Conservation (phyloP, 2,329 filamentous ascomycete species). For the Hortaea werneckii region DNA sequence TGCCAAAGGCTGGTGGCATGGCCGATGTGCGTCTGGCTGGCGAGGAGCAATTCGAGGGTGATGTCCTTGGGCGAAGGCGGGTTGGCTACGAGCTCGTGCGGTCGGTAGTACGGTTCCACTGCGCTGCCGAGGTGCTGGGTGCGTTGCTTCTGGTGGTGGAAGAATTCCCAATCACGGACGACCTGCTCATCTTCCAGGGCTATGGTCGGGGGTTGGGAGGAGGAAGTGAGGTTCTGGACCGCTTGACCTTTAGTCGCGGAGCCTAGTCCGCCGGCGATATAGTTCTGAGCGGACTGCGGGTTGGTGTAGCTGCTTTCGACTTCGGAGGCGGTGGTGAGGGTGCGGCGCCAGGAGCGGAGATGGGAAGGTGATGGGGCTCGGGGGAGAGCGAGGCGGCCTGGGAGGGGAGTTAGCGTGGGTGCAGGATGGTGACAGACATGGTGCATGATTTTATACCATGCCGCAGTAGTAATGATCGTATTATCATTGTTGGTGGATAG, state of each 20-base stretch:
- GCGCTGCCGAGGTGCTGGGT: slow-evolving; percentile 29
- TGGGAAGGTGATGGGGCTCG: slow-evolving; percentile 22
- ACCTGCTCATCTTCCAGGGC: slow-evolving; percentile 14
- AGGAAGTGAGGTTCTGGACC: background rate
- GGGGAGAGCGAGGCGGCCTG: slow-evolving; percentile 32
- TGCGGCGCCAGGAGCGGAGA: slow-evolving; percentile 24
- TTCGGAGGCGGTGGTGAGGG: slow-evolving; percentile 19
- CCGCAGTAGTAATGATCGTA: slow-evolving; percentile 32
- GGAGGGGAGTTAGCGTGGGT: background rate
- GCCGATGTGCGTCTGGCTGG: slow-evolving; percentile 78
- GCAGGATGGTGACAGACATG: background rate
- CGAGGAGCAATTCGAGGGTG: slow-evolving; percentile 82
- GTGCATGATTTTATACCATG: slow-evolving; percentile 21
- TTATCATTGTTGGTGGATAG: slow-evolving; percentile 27
- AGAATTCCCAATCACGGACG: slow-evolving; percentile 33
- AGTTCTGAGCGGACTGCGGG: slow-evolving; percentile 2
- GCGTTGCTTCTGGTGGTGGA: slow-evolving; percentile 31
- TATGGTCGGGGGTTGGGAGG: background rate
- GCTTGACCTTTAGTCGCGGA: slow-evolving; percentile 2
- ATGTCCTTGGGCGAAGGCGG: slow-evolving; percentile 72
- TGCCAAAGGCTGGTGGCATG: slow-evolving; percentile 91
- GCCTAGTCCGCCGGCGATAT: slow-evolving; percentile 1
- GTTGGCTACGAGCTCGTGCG: slow-evolving; percentile 55
- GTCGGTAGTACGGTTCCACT: slow-evolving; percentile 48
- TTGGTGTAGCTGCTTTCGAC: slow-evolving; percentile 19